These are phyloP conservation scores for Aquilaria malaccensis DNA, from an alignment of 345 rosid species.

Conservation along the genomic window DNA sequence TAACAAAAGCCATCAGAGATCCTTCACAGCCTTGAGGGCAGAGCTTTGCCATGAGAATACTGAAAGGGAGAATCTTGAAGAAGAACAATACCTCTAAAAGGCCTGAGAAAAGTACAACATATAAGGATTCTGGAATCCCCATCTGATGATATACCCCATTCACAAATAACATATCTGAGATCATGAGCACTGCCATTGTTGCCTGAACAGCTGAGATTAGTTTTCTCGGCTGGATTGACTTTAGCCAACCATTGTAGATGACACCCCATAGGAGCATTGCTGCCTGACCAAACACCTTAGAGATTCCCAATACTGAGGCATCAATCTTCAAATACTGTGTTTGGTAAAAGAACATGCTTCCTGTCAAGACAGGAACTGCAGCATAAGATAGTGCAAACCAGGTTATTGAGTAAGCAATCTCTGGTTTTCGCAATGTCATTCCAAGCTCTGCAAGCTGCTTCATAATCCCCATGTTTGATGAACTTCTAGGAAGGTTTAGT, in stretches of 20 bases:
- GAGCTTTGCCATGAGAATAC: slow-evolving; percentile 52
- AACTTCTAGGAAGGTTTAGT: slow-evolving; percentile 49
- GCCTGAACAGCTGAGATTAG: slow-evolving; percentile 58
- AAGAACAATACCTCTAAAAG: slow-evolving; percentile 61
- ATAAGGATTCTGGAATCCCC: slow-evolving; percentile 57
- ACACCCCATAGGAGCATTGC: slow-evolving; percentile 79
- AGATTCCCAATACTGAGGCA: slow-evolving; percentile 61
- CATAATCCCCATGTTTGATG: slow-evolving; percentile 41
- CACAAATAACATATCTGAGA: slow-evolving; percentile 68
- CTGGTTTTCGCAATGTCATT: slow-evolving; percentile 44
- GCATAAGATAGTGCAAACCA: slow-evolving; percentile 84
- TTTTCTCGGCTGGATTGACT: slow-evolving; percentile 54
- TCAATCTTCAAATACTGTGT: slow-evolving; percentile 51
- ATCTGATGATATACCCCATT: slow-evolving; percentile 48
- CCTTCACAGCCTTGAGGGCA: slow-evolving; percentile 93
- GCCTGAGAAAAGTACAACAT: slow-evolving; percentile 60
- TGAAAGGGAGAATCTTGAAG: slow-evolving; percentile 77
- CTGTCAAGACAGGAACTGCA: slow-evolving; percentile 63
- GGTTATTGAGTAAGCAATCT: slow-evolving; percentile 53
- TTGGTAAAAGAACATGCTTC: slow-evolving; percentile 96
- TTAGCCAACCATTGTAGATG: slow-evolving; percentile 46
- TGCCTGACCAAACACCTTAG: slow-evolving; percentile 80
- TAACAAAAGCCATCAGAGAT: slow-evolving; percentile 74
- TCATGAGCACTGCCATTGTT: slow-evolving; percentile 50
- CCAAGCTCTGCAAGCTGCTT: slow-evolving; percentile 60